Percentiles rank a stretch among this genome's conserved stretches.
Conservation (phyloP, 768 basidiomycete genomes). For the Trametes cingulata region DNA sequence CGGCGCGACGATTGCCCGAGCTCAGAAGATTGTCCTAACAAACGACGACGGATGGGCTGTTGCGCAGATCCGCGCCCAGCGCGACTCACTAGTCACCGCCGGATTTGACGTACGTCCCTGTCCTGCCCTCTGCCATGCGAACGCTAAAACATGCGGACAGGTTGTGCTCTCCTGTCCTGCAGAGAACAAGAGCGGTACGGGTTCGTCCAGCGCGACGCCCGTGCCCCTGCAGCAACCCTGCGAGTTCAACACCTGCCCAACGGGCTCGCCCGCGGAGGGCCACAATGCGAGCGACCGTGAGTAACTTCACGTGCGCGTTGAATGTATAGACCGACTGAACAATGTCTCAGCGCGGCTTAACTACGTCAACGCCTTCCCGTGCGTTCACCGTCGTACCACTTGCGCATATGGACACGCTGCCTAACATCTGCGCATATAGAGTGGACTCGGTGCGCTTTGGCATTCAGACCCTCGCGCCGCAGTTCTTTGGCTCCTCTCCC, state of each 20-base stretch:
- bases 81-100: slow-evolving; percentile 38
- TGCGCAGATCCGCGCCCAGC: slow-evolving; percentile 46
- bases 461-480: slow-evolving; percentile 39
- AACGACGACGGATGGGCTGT: slow-evolving; percentile 48
- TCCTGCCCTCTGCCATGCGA: background rate
- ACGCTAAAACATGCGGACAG: slow-evolving; percentile 22
- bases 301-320: slow-evolving; percentile 8
- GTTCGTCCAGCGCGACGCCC: slow-evolving; percentile 40
- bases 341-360: slow-evolving; percentile 36
- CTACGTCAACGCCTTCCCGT: slow-evolving; percentile 47
- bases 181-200: slow-evolving; percentile 47
- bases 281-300: slow-evolving; percentile 42
- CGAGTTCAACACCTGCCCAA: slow-evolving; percentile 45
- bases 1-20: background rate
- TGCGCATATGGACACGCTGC: background rate
- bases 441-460: slow-evolving; percentile 41
- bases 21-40: slow-evolving; percentile 31
- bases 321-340: background rate
- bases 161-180: slow-evolving; percentile 51
- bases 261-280: slow-evolving; percentile 44
- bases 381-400: background rate
- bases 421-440: slow-evolving; percentile 21
- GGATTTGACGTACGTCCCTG: slow-evolving; percentile 39
- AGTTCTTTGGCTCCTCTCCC: slow-evolving; percentile 36
- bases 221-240: slow-evolving; percentile 35